Evolutionary conservation across 345 rosid genomes (phyloP), one percentile per base, ranked within the genome.

Genomic region (Aethionema arabicum): DNA sequence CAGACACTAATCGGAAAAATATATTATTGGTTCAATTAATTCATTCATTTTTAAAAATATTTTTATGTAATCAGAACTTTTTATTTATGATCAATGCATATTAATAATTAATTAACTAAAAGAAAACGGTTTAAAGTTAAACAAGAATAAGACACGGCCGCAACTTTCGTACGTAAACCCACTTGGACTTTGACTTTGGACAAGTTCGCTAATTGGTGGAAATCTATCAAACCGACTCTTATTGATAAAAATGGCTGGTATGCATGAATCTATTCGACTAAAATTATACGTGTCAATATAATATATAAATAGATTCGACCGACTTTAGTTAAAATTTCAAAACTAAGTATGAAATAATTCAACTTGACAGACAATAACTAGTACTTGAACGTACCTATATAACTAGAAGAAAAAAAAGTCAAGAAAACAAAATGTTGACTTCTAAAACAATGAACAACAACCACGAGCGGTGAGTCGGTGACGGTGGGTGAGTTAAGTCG

Each of bases 391-490:
- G 8, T 46, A 61, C 44, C 68, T 47, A 69, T 21, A 55, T 6
- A 38, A 54, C 4, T 10, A 13, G 0, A 46, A 46, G 38, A 46
- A 21, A 45, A 9, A 27, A 61, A 21, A 21, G 27, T 21, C 27
- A 21, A 21, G 2, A 21, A 21, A 60, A 11, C 11, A 33, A 49
- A 5, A 27, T 44, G 33, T 50, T 6, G 61, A 53, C 67, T 61
- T 68, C 8, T 0, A 35, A 5, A 38, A 32, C n/a, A 55, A 21
- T 21, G 27, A 21, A 21, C 27, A 21, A 21, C 27, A 21, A 21
- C 27, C 5, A 47, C 51, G 32, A 56, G 62, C 44, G 68, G 68
- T 69, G 63, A 38, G 67, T 69, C 45, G 46, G 59, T 51, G 37
- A 40, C 27, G 27, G 27, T 21, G 27, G 27, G 27, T 21, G 27